Conservation (phyloP, 2,329 filamentous ascomycete genomes). For the Thielaviopsis punctulata region DNA sequence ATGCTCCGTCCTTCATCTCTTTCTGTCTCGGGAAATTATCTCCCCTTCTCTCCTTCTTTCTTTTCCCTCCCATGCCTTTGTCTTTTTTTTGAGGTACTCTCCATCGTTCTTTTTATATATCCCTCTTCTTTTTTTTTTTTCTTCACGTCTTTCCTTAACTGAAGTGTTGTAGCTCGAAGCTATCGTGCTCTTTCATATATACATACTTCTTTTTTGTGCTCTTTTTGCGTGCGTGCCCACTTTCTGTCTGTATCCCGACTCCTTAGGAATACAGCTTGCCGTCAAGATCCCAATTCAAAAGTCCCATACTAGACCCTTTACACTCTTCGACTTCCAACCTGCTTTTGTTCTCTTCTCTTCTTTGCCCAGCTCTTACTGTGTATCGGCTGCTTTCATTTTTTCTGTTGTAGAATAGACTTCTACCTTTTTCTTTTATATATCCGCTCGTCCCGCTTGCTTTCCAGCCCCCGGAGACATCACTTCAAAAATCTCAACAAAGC, state of each 20-base stretch:
- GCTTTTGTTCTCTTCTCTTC: conserved; percentile 2
- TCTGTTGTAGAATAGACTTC: conserved; percentile 8
- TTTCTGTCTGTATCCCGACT: neutral
- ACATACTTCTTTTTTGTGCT: neutral
- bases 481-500: neutral
- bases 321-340: neutral
- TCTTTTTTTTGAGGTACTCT: conserved; percentile 14
- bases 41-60: conserved; percentile 6
- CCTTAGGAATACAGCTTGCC: neutral
- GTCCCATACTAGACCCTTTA: neutral
- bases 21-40: neutral
- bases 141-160: conserved; percentile 11
- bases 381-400: conserved; percentile 6
- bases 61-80: conserved; percentile 10
- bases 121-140: conserved; percentile 15
- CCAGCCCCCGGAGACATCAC: neutral
- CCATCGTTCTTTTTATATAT: conserved; percentile 19
- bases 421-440: conserved; percentile 10
- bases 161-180: conserved; percentile 12
- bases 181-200: conserved; percentile 7
- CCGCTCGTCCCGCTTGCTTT: neutral
- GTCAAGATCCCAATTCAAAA: neutral
- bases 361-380: conserved; percentile 4
- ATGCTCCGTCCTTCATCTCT: neutral
- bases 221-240: no score